These are phyloP conservation scores for Trypanosoma conorhini DNA, from an alignment of 208 protist genomes.

Conservation along the genomic window DNA sequence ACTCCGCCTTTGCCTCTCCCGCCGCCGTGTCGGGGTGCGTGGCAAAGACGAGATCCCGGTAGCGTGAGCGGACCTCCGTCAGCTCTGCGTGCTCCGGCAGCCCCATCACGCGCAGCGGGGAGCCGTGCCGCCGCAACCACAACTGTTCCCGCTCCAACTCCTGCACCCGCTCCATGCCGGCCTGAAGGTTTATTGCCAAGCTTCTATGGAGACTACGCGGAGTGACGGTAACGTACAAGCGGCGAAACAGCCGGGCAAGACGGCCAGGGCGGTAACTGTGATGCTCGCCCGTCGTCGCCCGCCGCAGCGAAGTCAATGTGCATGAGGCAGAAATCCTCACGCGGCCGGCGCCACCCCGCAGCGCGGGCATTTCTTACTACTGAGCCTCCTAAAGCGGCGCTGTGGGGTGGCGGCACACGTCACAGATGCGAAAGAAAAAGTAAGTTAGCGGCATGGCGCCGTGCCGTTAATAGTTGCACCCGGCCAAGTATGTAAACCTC, in stretches of 20 bases:
- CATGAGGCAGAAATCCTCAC: neutral
- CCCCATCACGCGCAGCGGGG: conserved; percentile 76
- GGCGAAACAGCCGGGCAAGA: conserved; percentile 38
- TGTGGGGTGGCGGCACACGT: neutral
- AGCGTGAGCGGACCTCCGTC: conserved; percentile 64
- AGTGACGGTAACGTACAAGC: conserved; percentile 41
- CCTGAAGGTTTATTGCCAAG: conserved; percentile 52
- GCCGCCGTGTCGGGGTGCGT: conserved; percentile 74
- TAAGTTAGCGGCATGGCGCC: neutral
- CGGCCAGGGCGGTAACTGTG: conserved; percentile 72
- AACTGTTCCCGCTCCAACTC: conserved; percentile 63
- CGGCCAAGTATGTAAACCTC: neutral
- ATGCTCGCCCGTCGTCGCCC: conserved; percentile 55
- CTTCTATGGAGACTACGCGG: conserved; percentile 37
- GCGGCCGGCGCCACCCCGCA: neutral
- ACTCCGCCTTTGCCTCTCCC: conserved; percentile 38
- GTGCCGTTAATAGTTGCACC: neutral
- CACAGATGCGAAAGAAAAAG: neutral
- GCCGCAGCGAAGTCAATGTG: neutral
- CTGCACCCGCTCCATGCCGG: conserved; percentile 59
- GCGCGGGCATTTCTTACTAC: neutral
- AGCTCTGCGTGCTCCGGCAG: conserved; percentile 79
- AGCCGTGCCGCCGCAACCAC: conserved; percentile 76
- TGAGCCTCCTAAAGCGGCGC: neutral
- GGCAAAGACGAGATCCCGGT: conserved; percentile 68